Evolutionary conservation across 805 yeast species (phyloP).

Genomic region (Saturnispora serradocipensis): DNA sequence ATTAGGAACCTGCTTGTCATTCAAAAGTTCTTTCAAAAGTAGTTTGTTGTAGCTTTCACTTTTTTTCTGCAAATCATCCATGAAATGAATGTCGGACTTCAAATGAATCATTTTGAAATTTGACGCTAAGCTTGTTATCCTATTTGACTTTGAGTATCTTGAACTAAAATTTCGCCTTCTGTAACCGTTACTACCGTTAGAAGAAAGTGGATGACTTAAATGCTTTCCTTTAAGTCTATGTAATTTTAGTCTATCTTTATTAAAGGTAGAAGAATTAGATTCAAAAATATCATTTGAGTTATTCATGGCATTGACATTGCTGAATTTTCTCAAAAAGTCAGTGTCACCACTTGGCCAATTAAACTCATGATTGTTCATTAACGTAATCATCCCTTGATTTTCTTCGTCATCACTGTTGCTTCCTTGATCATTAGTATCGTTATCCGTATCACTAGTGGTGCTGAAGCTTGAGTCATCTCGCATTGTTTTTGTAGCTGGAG

Average conservation of each 20-base stretch:
- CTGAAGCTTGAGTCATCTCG: neutral
- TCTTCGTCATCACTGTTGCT: neutral
- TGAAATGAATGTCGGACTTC: constrained; percentile 20
- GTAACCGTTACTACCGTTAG: neutral
- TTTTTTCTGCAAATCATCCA: constrained; percentile 27
- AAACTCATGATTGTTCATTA: constrained; percentile 25
- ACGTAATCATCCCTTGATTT: constrained; percentile 19
- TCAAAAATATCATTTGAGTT: neutral
- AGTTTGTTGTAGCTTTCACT: constrained; percentile 39
- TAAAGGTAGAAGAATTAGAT: neutral
- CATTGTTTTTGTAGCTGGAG: neutral
- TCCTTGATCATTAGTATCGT: neutral
- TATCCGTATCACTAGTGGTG: neutral
- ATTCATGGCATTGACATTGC: neutral
- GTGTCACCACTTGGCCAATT: constrained; percentile 21
- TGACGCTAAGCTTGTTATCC: neutral
- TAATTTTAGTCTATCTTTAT: neutral
- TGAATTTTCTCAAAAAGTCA: neutral
- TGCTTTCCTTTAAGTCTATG: neutral
- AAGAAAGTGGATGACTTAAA: neutral
- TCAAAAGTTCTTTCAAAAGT: constrained; percentile 49
- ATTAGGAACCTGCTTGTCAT: constrained; percentile 47
- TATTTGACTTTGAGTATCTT: constrained; percentile 4
- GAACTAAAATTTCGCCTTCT: constrained; percentile 16
- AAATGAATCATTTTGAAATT: constrained; percentile 5